Evolutionary conservation across 345 rosid species (phyloP), one percentile per base, ranked within the genome.

Genomic region (Acer negundo): DNA sequence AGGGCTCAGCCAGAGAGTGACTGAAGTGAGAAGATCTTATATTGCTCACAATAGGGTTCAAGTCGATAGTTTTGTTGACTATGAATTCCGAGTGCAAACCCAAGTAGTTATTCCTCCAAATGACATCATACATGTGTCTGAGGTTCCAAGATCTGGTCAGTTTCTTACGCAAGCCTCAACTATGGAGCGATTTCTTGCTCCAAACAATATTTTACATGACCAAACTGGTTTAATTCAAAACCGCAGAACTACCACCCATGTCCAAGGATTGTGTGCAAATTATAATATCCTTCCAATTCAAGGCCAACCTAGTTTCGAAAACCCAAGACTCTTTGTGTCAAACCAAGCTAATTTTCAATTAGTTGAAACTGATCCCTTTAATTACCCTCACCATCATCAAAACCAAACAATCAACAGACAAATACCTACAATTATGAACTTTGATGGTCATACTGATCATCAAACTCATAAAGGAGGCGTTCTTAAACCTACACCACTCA

Each of bases 21-120:
- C 38, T 72, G 67, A 59, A 72, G 67, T 72, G 75, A 72, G 67
- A 49, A 59, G 35, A 59, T 31, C 75, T 22, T 72, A 20, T 40
- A 51, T 40, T 22, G 8, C 55, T 1, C 22, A 63, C 12, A 10
- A 72, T 22, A 40, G 51, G 53, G 75, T 72, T 38, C 75, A 40
- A 72, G 20, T 72, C 40, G 38, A 72, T 59, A 72, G 75, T 28
- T 58, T 20, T 55, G 22, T 22, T 72, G 55, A 72, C 19, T 72
- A 59, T 38, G 47, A 44, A 7, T 59, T 53, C 13, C 22, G 53
- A 13, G 15, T 22, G 35, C 75, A 22, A 72, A 72, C 40, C 49
- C 55, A 59, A n/a, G 12, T 40, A 16, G n/a, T 23, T 4, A 12
- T 38, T 72, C 47, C 75, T 58, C 53, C 75, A 72, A 58, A 38